Percentiles rank a stretch among this genome's conserved stretches.
phyloP scores from a whole-genome alignment of 805 yeast species.

The Dipodascus albidus region DNA sequence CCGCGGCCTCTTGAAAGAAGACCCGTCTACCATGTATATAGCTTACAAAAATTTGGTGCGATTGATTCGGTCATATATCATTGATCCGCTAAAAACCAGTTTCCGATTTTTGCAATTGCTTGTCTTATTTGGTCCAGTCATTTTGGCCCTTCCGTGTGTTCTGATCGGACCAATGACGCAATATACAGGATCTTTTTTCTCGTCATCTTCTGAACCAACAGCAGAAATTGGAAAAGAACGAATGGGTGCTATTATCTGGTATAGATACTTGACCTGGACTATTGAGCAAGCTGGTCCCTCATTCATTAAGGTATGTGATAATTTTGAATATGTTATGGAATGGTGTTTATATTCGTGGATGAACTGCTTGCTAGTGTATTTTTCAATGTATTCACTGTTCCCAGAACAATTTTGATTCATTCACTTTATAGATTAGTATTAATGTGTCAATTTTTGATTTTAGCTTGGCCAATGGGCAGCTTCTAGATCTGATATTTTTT shows the following conservation, averaged over 20 bases:
- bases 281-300: conserved; percentile 89
- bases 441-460: background rate
- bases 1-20: background rate
- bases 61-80: conserved; percentile 26
- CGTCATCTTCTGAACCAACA: conserved; percentile 19
- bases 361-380: background rate
- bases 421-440: background rate
- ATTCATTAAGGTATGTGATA: conserved; percentile 30
- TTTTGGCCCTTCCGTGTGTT: conserved; percentile 50
- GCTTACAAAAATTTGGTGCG: conserved; percentile 1
- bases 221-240: conserved; percentile 28
- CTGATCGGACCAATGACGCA: conserved; percentile 30
- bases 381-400: background rate
- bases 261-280: conserved; percentile 43
- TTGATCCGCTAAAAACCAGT: conserved; percentile 61
- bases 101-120: conserved; percentile 61
- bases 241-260: conserved; percentile 66
- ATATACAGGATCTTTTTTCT: background rate
- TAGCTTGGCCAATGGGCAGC: conserved; percentile 97
- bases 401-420: background rate
- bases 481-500: conserved; percentile 86
- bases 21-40: background rate
- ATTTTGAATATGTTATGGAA: conserved; percentile 4
- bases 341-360: background rate
- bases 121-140: conserved; percentile 56